Base-by-base conservation (phyloP, 257 asterid genomes). In the Solanum medicagineum region DNA sequence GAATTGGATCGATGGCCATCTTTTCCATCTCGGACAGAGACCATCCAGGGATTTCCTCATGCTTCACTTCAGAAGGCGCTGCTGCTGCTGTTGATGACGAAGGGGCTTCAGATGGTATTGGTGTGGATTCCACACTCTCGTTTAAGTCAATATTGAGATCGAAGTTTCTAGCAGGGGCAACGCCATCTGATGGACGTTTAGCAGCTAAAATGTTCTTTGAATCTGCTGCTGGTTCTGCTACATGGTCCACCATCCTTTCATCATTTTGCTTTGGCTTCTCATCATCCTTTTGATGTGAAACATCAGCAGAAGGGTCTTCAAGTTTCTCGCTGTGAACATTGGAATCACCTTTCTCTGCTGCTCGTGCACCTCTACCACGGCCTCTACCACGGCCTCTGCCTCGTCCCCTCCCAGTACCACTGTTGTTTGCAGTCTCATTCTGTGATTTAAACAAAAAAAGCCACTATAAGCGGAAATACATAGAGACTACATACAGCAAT, bases 321-420 rank as follows among this genome's bases (percentile, higher is more conserved):
- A 69, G 51, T 85, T 91, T 89, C 51, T 74, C 91, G 53, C 29
- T 2, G 81, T 82, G 92, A 55, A 45, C 36, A 62, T 65, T n/a
- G 71, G 82, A 49, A 82, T 57, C 29, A 66, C 81, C 80, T 91
- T 92, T 86, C 84, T 89, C 95, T 81, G 81, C 68, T n/a, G 85
- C 69, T 42, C 92, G 89, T 81, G 88, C 85, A 82, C 92, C 91
- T 81, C 91, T 87, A 29, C 97, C 92, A 7, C 94, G 90, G 77
- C 95, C 95, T 81, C 93, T 82, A 68, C 97, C 97, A 77, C 96
- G 88, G 24, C 91, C 93, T 84, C 97, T 87, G 24, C 97, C 95
- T 85, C 96, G 87, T 86, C 94, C 92, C 83, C 96, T 91, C 14
- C 91, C 93, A 47, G 89, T 83, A 86, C 89, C 85, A 87, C 89